These are phyloP conservation scores for Pseudocercospora fijiensis DNA, from an alignment of 2,329 filamentous ascomycete genomes.

Conservation along the genomic window DNA sequence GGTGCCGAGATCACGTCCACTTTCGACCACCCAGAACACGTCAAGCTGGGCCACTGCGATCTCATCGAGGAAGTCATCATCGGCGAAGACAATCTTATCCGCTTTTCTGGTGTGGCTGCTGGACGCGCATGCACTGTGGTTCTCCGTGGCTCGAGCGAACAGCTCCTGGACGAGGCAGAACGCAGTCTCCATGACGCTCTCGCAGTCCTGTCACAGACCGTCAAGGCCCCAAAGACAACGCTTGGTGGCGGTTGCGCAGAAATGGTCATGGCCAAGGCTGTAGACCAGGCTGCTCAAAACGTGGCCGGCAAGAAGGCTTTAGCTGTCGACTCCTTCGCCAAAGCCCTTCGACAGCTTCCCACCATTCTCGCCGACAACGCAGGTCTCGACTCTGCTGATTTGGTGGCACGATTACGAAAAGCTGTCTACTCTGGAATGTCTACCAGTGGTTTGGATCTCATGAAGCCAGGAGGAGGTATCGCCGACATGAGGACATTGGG, in stretches of 20 bases:
- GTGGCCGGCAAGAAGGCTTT: conserved; percentile 96
- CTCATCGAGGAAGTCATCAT: conserved; percentile 97
- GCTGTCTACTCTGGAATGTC: conserved; percentile 93
- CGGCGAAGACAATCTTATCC: conserved; percentile 94
- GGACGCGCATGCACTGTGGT: conserved; percentile 96
- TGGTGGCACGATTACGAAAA: conserved; percentile 87
- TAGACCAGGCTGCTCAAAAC: conserved; percentile 88
- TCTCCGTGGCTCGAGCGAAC: conserved; percentile 90
- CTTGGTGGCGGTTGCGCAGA: conserved; percentile 94
- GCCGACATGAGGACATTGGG: conserved; percentile 94
- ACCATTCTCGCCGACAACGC: conserved; percentile 98
- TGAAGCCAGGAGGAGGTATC: conserved; percentile 86
- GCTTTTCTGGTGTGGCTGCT: conserved; percentile 92
- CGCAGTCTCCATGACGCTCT: conserved; percentile 93
- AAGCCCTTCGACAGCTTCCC: conserved; percentile 85
- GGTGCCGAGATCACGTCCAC: conserved; percentile 97
- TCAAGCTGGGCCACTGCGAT: conserved; percentile 94
- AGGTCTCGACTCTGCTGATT: conserved; percentile 89
- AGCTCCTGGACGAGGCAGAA: conserved; percentile 95
- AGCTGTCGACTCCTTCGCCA: conserved; percentile 85
- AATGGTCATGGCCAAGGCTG: conserved; percentile 99
- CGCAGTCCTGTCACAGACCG: conserved; percentile 93
- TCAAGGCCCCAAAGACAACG: conserved; percentile 89
- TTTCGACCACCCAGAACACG: conserved; percentile 95
- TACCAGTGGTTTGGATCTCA: conserved; percentile 84